Base-by-base conservation (phyloP, 345 rosid genomes). In the Eucalyptus regnans region DNA sequence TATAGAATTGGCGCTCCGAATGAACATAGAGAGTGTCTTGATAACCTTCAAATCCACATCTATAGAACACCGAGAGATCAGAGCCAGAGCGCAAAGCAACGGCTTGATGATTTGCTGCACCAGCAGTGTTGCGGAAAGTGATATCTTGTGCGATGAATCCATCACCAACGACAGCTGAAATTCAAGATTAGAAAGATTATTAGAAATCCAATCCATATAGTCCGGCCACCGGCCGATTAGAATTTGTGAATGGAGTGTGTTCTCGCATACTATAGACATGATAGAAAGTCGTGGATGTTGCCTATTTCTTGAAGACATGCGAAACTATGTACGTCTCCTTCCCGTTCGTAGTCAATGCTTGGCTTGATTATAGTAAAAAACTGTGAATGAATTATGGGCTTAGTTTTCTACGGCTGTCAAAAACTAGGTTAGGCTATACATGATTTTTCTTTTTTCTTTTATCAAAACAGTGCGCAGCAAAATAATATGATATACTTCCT, bases 1-100 rank as follows among this genome's bases (percentile, higher is more conserved):
- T 93, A 86, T 96, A 96, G 90, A 94, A 96, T 79, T 96, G 96
- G 8, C 96, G 90, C 85, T 95, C 94, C 1, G 96, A 95, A 91
- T 95, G 97, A 37, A 91, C 96, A 87, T 96, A 96, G 60, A 95
- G 93, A 2, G 96, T 95, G 91, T 95, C 98, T 88, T 96, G 96
- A 89, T 95, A 94, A 5, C 92, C 97, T 86, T 94, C 95, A 20
- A 96, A 92, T 79, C 96, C 92, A 48, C 96, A 96, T 10, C 89
- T 90, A 87, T 94, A 94, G 87, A 96, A 94, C 50, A 94, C 96
- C 0, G 97, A 95, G 90, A 93, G 94, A 86, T 96, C 97, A 5
- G 96, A 92, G 20, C 94, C 96, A 52, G 96, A 95, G 25, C 98
- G 93, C 88, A 96, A 91, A 66, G 97, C 96, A 9, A 96, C 97